Conservation (phyloP, 2,329 filamentous ascomycete species). For the Nannizziopsis barbatae region DNA sequence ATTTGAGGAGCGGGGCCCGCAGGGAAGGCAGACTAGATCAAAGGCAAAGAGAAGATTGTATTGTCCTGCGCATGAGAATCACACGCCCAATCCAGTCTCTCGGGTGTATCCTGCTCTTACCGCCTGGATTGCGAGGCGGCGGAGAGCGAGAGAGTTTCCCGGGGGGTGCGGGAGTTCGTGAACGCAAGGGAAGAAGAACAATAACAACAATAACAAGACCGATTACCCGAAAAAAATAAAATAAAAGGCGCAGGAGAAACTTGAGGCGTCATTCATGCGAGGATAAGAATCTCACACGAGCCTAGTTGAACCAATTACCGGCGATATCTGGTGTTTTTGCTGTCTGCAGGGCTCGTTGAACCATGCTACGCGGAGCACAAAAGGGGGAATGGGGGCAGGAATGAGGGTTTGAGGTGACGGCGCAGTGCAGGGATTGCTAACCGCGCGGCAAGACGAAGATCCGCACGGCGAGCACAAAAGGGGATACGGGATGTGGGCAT, state of each 20-base stretch:
- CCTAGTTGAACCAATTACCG: neutral
- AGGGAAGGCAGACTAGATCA: neutral
- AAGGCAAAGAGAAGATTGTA: neutral
- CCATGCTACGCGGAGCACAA: neutral
- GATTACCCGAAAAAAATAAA: neutral
- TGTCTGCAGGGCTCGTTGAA: neutral
- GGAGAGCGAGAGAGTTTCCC: neutral
- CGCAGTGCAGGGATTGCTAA: constrained; percentile 1
- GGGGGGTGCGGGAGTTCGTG: neutral
- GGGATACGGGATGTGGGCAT: neutral
- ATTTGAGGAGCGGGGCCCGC: neutral
- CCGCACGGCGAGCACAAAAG: neutral
- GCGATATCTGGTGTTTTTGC: neutral
- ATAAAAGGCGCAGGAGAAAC: neutral
- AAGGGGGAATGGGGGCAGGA: neutral
- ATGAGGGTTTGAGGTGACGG: neutral
- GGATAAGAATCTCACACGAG: neutral
- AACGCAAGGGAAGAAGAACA: neutral
- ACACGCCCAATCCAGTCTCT: constrained; percentile 3
- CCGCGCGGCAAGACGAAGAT: constrained; percentile 4
- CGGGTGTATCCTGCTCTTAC: constrained; percentile 4
- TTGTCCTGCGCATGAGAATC: constrained; percentile 12
- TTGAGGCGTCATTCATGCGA: neutral
- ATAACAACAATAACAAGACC: too few relatives aligned
- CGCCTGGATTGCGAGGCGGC: constrained; percentile 1